Evolutionary conservation across 768 basidiomycete species (phyloP), one percentile per base, ranked within the genome.

Genomic region (Chalciporus pseudorubinellus): DNA sequence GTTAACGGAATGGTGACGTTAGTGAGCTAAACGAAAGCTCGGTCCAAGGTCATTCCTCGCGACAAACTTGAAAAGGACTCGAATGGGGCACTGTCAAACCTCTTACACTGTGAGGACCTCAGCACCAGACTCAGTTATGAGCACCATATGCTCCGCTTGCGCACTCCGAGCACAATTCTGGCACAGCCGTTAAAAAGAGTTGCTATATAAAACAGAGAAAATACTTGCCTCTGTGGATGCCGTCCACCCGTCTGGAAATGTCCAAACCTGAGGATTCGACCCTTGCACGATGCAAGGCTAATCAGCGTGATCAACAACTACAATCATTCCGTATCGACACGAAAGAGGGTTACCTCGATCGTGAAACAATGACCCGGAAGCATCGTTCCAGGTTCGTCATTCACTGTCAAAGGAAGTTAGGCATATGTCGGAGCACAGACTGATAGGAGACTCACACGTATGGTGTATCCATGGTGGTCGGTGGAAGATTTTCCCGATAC

Each of bases 201-300:
- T n/a, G 22, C 28, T 18, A 14, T 11, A 40, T 26, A 51, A 14
- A 49, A 24, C 10, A 24, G 2, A 13, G 14, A 2, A 39, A 16
- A 39, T 29, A 24, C 80, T 48, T 62, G 84, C 93, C 74, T 89
- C 84, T 0, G 92, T 93, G 0, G 89, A 88, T n/a, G 87, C 84
- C 3, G 92, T 93, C 94, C 94, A 95, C 21, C 89, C 91, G 63
- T 95, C 94, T 2, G 89, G 89, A 67, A 90, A 95, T 51, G 91
- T 80, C 81, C 85, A 87, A 3, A 82, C 81, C 21, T 71, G 64
- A 0, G 90, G 76, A 50, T 88, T 75, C 6, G 72, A 67, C 11
- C 92, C 92, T 70, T 92, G 88, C 12, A 95, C 78, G 28, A 95
- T 73, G 42, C 77, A 77, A 4, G 92, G 92, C 87, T 91, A 51